Conservation (phyloP, 2,329 filamentous ascomycete species). For the Albophoma yamanashiensis region DNA sequence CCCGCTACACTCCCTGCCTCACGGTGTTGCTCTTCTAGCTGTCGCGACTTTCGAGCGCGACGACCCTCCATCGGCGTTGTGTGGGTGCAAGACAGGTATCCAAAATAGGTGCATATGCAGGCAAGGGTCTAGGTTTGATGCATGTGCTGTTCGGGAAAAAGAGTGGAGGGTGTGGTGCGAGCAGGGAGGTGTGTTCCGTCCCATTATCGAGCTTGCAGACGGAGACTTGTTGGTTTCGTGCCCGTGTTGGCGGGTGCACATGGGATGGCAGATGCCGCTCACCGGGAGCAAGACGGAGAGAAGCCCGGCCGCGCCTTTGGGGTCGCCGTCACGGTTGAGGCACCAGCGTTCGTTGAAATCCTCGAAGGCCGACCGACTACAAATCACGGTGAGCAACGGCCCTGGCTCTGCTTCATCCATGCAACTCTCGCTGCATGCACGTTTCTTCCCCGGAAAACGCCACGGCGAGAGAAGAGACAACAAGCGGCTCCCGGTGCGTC, state of each 20-base stretch:
- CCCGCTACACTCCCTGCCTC: background rate
- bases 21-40: background rate
- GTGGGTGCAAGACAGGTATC: background rate
- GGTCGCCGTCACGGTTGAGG: background rate
- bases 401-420: background rate
- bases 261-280: background rate
- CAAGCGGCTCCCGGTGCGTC: conserved; percentile 3
- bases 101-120: background rate
- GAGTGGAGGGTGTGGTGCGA: background rate
- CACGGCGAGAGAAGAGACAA: conserved; percentile 18
- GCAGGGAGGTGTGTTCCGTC: background rate
- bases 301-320: background rate
- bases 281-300: background rate
- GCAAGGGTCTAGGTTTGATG: background rate
- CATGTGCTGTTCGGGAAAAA: background rate
- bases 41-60: background rate
- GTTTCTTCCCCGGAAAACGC: conserved; percentile 8
- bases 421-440: conserved; percentile 9
- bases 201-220: background rate
- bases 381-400: background rate
- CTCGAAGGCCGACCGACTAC: no score
- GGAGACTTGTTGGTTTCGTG: no score
- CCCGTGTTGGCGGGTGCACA: background rate
- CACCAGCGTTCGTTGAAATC: background rate
- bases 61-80: background rate